These are phyloP conservation scores for Hypholoma fasciculare DNA, from an alignment of 768 basidiomycete genomes.

Conservation along the genomic window DNA sequence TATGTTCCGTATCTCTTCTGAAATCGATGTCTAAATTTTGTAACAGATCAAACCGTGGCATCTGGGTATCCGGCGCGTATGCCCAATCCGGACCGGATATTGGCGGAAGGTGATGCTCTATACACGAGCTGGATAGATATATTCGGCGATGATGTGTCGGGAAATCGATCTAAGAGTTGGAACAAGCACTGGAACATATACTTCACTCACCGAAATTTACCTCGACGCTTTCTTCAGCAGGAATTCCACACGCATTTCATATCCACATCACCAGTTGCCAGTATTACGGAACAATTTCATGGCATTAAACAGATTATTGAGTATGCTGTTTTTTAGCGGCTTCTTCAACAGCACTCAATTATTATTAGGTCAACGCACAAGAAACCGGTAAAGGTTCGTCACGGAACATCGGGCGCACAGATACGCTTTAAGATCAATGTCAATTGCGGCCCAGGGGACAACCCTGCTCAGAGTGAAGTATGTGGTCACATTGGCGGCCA, in stretches of 20 bases:
- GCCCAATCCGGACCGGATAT: slow-evolving; percentile 10
- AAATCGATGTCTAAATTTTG: neutral
- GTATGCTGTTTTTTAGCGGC: neutral
- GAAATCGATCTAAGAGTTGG: slow-evolving; percentile 20
- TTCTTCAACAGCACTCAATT: neutral
- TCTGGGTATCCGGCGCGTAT: slow-evolving; percentile 4
- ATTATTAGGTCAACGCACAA: slow-evolving; percentile 6
- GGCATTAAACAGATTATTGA: slow-evolving; percentile 22
- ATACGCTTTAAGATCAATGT: slow-evolving; percentile 24
- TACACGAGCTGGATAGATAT: slow-evolving; percentile 5
- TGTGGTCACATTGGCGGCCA: slow-evolving; percentile 38
- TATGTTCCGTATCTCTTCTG: slow-evolving; percentile 4
- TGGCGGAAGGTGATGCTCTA: slow-evolving; percentile 9
- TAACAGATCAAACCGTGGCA: neutral
- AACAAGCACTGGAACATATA: slow-evolving; percentile 36
- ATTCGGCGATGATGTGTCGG: slow-evolving; percentile 12
- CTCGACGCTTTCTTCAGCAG: slow-evolving; percentile 27
- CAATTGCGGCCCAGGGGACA: slow-evolving; percentile 34
- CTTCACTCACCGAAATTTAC: slow-evolving; percentile 25
- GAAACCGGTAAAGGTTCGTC: slow-evolving; percentile 7
- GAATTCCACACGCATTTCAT: slow-evolving; percentile 26
- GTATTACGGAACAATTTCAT: slow-evolving; percentile 28
- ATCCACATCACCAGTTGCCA: slow-evolving; percentile 23
- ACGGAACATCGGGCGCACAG: slow-evolving; percentile 21
- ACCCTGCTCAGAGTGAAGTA: slow-evolving; percentile 38